Conservation (phyloP, 106 monocot species). For the Amphibolis antarctica region DNA sequence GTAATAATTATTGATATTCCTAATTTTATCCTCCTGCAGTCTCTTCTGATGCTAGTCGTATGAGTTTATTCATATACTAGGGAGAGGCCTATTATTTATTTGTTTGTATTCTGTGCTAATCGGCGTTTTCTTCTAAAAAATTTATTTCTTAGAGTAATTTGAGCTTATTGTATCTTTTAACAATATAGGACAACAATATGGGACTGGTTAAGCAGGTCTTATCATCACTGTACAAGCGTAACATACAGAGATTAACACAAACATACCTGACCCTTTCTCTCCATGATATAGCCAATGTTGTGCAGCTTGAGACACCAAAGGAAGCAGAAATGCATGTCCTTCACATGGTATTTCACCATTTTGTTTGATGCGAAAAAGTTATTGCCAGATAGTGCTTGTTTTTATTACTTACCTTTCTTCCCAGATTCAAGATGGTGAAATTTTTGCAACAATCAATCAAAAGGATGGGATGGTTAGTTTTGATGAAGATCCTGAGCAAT, state of each 20-base stretch:
- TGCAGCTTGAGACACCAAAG: slow-evolving; percentile 61
- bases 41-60: no score
- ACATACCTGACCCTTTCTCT: slow-evolving; percentile 90
- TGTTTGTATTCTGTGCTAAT: no score
- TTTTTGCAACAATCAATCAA: slow-evolving; percentile 93
- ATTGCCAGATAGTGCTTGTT: slow-evolving; percentile 4
- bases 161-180: background rate
- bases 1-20: no score
- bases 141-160: no score
- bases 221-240: slow-evolving; percentile 82
- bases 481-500: slow-evolving; percentile 97
- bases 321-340: slow-evolving; percentile 98
- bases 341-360: slow-evolving; percentile 48
- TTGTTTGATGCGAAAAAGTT: background rate
- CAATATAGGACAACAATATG: slow-evolving; percentile 80
- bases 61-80: no score
- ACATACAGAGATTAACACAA: slow-evolving; percentile 94
- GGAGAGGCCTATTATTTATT: no score
- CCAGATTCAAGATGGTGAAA: slow-evolving; percentile 98
- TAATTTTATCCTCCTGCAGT: no score
- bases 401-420: background rate
- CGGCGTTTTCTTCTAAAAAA: no score
- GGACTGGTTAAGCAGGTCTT: slow-evolving; percentile 91
- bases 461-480: slow-evolving; percentile 99
- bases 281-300: slow-evolving; percentile 86